Conservation (phyloP, 192 early-diverging fungal genomes). For the Spizellomyces punctatus region DNA sequence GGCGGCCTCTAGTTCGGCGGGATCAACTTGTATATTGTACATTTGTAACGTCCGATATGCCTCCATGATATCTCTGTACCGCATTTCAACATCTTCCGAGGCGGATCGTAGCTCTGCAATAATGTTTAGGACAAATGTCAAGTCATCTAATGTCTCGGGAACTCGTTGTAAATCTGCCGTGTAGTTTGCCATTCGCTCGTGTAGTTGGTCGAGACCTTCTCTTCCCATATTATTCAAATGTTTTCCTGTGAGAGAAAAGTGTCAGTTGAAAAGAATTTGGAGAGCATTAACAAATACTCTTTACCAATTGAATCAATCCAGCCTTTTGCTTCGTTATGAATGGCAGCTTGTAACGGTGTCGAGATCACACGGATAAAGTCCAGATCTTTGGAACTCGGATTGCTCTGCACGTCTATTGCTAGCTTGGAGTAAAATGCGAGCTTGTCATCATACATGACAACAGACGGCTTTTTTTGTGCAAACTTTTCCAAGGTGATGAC, state of each 20-base stretch:
- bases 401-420: constrained; percentile 58
- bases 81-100: constrained; percentile 59
- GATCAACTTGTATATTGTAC: constrained; percentile 52
- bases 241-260: constrained; percentile 37
- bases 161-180: constrained; percentile 50
- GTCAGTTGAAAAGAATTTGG: not conserved
- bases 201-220: constrained; percentile 43
- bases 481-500: constrained; percentile 67
- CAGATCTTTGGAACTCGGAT: constrained; percentile 50
- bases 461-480: constrained; percentile 63
- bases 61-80: constrained; percentile 58
- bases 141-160: constrained; percentile 57
- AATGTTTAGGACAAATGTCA: constrained; percentile 64
- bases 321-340: constrained; percentile 53
- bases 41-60: constrained; percentile 58
- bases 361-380: constrained; percentile 61
- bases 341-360: constrained; percentile 51
- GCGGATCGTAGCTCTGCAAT: constrained; percentile 57
- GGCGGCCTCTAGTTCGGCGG: constrained; percentile 42
- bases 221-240: constrained; percentile 53
- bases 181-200: constrained; percentile 46
- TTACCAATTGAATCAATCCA: constrained; percentile 63
- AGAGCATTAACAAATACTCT: constrained; percentile 5
- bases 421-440: constrained; percentile 62
- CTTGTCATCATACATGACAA: constrained; percentile 60